Conservation (phyloP, 192 early-diverging fungal species). For the Gigaspora rosea region DNA sequence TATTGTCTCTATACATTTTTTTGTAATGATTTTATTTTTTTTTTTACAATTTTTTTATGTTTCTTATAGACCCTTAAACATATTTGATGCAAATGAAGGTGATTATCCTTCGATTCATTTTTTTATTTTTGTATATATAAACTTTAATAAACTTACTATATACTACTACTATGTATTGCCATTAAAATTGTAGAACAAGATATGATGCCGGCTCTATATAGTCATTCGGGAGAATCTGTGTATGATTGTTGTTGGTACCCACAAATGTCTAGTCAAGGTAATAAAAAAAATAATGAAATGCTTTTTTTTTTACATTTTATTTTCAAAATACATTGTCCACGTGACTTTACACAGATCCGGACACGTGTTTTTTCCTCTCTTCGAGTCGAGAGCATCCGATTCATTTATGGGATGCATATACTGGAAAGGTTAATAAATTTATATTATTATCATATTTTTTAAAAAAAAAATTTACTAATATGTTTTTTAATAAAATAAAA, state of each 20-base stretch:
- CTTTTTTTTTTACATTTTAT: not conserved
- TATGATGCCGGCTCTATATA: slow-evolving; percentile 32
- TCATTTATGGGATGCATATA: slow-evolving; percentile 71
- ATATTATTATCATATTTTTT: too few species aligned
- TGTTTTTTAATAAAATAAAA: not conserved
- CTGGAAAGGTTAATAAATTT: slow-evolving; percentile 50
- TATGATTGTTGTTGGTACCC: slow-evolving; percentile 72
- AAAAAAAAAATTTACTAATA: not conserved
- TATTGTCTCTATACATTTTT: not conserved
- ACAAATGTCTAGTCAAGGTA: slow-evolving; percentile 54
- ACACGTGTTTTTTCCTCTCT: slow-evolving; percentile 61
- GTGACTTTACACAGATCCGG: slow-evolving; percentile 42
- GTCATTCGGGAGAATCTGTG: slow-evolving; percentile 53
- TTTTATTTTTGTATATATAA: too few species aligned
- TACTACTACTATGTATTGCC: not conserved
- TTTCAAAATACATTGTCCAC: not conserved
- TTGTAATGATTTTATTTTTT: too few species aligned
- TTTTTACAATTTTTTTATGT: too few species aligned
- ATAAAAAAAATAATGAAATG: slow-evolving; percentile 23
- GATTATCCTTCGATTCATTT: too few species aligned
- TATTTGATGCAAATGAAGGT: slow-evolving; percentile 29
- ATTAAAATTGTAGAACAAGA: slow-evolving; percentile 38
- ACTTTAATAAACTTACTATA: too few species aligned
- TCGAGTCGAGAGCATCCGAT: slow-evolving; percentile 76
- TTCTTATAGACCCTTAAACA: slow-evolving; percentile 24